Evolutionary conservation across 1,139 yeast species (phyloP).

Genomic region (Diutina rugosa): DNA sequence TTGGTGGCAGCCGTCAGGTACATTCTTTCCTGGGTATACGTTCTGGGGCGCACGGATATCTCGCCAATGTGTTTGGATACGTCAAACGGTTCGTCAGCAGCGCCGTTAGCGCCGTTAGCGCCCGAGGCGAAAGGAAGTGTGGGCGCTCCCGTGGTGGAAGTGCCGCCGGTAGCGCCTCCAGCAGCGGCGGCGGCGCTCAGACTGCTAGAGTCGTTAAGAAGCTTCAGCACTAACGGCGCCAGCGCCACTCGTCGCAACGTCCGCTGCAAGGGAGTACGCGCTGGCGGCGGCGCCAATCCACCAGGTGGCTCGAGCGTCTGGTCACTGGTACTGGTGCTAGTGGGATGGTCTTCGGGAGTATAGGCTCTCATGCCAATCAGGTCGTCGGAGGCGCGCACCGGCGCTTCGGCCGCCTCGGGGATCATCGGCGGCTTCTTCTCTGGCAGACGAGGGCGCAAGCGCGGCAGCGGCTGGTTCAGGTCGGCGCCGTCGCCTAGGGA

Average conservation of each 20-base stretch:
- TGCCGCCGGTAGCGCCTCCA: too few relatives aligned
- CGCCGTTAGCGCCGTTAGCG: neutral
- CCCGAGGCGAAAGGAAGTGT: neutral
- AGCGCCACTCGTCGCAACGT: slow-evolving; percentile 68
- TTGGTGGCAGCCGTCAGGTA: slow-evolving; percentile 65
- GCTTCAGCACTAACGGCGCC: slow-evolving; percentile 50
- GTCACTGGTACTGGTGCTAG: neutral
- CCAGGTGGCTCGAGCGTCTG: neutral
- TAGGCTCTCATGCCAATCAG: slow-evolving; percentile 1
- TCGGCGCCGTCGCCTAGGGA: slow-evolving; percentile 5
- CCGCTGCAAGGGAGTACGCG: slow-evolving; percentile 23
- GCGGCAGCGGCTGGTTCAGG: slow-evolving; percentile 4
- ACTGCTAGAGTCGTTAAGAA: slow-evolving; percentile 4
- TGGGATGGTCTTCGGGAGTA: neutral
- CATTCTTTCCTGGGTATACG: slow-evolving; percentile 43
- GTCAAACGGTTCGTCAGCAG: neutral
- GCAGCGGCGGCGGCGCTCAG: neutral
- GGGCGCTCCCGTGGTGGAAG: neutral
- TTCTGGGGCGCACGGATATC: slow-evolving; percentile 37
- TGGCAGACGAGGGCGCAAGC: slow-evolving; percentile 9
- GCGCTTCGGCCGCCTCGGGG: neutral
- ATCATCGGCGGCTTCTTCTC: neutral
- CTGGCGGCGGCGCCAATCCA: slow-evolving; percentile 1
- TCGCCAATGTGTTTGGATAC: slow-evolving; percentile 35
- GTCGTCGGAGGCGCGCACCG: neutral